phyloP scores from a whole-genome alignment of 106 monocot species.

The Vanilla planifolia region DNA sequence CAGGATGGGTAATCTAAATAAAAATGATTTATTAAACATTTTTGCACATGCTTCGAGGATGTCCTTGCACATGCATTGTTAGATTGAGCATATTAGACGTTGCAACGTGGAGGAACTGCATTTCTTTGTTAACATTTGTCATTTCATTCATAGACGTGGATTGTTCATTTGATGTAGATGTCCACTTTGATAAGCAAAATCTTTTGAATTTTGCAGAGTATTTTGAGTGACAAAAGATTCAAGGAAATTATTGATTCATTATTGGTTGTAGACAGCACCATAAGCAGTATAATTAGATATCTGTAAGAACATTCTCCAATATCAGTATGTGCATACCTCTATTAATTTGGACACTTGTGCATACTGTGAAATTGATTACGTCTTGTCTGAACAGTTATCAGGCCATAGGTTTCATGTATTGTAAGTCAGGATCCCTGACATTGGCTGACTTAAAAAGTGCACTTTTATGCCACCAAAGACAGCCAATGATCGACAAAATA shows the following conservation, averaged over 20 bases:
- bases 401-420: slow-evolving; percentile 58
- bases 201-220: slow-evolving; percentile 36
- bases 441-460: slow-evolving; percentile 74
- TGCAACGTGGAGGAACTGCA: no score
- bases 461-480: slow-evolving; percentile 35
- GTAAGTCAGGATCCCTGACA: slow-evolving; percentile 54
- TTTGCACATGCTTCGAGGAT: no score
- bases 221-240: slow-evolving; percentile 68
- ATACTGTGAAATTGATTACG: background rate
- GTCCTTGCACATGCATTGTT: no score
- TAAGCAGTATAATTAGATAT: slow-evolving; percentile 55
- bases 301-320: slow-evolving; percentile 46
- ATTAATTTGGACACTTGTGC: background rate
- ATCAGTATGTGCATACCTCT: background rate
- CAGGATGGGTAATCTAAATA: no score
- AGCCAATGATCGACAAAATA: slow-evolving; percentile 63
- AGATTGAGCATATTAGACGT: no score
- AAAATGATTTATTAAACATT: no score
- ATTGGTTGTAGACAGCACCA: slow-evolving; percentile 39
- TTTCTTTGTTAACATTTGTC: no score
- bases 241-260: slow-evolving; percentile 51
- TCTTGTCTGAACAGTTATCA: slow-evolving; percentile 60
- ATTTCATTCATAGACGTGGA: no score
- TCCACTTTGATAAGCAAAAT: background rate
- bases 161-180: background rate